Base-by-base conservation (phyloP, 345 rosid species). In the Lepidium aucheri region DNA sequence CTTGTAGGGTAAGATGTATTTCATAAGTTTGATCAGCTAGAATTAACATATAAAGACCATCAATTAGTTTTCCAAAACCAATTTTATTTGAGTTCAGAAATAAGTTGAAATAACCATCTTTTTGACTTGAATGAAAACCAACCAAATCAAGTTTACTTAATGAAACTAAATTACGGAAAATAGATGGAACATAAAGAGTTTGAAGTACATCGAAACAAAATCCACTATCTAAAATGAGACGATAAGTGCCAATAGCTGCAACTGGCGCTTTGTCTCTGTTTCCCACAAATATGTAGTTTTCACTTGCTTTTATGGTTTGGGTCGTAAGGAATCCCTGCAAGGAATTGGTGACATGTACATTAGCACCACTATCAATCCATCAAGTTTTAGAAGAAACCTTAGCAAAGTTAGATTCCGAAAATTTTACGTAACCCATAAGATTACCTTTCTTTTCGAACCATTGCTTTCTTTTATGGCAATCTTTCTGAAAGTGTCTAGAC, bases 371-470 rank as follows among this genome's bases (percentile, higher is more conserved):
- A 24, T 64, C 49, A 2, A 51, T 49, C 69, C 59, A 64, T 49
- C 50, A 64, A 50, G 16, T 36, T 0, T 20, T 36, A 35, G 14
- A 22, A 64, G 35, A 39, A 49, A n/a, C 47, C 22, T 52, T 6
- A 13, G 46, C 5, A 51, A 36, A n/a, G 24, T 51, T 64, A 9
- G 39, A n/a, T 64, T 50, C 59, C 0, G 13, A 61, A 44, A 32
- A 62, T n/a, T 54, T 16, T 17, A 62, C 38, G 7, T 4, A 64
- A 64, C 59, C 15, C 42, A 44, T 17, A 50, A 3, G 47, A 0
- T 50, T 63, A 63, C 20, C 50, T 45, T 64, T 64, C 28, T 64
- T 64, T 49, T 46, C 20, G 1, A 46, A 62, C 55, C 67, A 62
- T 17, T 36, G 38, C 14, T 45, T 61, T 64, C 35, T 51, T 51